Conservation (phyloP, 345 rosid genomes). For the Eucalyptus polybractea region DNA sequence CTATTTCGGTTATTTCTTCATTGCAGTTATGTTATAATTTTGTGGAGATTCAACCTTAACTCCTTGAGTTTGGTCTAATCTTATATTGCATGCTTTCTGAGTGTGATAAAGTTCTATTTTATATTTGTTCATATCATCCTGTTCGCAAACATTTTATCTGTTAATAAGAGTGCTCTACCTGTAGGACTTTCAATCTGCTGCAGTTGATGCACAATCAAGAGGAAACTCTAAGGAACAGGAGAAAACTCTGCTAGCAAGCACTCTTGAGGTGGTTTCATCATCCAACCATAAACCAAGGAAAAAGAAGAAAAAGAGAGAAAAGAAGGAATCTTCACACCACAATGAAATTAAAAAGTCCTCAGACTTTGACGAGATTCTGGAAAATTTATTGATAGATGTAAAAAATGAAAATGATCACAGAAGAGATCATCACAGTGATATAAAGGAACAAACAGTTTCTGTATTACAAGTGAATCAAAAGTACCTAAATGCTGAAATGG, state of each 20-base stretch:
- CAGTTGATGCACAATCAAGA: slow-evolving; percentile 7
- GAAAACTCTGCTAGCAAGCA: neutral
- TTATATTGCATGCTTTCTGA: neutral
- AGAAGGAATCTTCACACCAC: slow-evolving; percentile 20
- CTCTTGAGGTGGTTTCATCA: slow-evolving; percentile 1
- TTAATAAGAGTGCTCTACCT: neutral
- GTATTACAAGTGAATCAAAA: slow-evolving; percentile 59
- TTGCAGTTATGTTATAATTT: neutral
- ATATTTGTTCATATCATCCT: neutral
- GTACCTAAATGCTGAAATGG: slow-evolving; percentile 66
- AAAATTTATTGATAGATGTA: slow-evolving; percentile 25
- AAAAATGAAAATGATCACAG: slow-evolving; percentile 15
- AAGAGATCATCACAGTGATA: neutral
- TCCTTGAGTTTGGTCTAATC: neutral
- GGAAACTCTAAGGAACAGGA: neutral
- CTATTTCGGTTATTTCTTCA: neutral
- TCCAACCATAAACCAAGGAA: slow-evolving; percentile 56
- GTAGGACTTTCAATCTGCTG: slow-evolving; percentile 31
- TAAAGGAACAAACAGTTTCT: slow-evolving; percentile 7
- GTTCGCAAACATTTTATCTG: neutral
- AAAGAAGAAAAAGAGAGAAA: slow-evolving; percentile 72
- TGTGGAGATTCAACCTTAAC: neutral
- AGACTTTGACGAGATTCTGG: slow-evolving; percentile 31
- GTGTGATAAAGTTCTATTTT: neutral
- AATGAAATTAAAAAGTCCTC: slow-evolving; percentile 8